phyloP scores from a whole-genome alignment of 768 basidiomycete genomes.

The Calocera cornea region DNA sequence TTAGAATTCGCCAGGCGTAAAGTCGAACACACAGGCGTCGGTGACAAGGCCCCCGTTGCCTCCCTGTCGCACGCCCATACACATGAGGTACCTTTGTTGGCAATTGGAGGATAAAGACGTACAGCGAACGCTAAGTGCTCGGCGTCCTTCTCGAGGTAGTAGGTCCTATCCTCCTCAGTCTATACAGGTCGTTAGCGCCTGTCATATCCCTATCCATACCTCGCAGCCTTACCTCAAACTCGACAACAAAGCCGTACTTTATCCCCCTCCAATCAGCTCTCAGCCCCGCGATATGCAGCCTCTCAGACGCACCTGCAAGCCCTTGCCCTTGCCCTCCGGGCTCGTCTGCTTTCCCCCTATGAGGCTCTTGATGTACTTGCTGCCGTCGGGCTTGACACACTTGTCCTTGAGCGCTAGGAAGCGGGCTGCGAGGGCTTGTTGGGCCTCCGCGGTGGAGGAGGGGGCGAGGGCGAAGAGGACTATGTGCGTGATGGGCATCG shows the following conservation, averaged over 20 bases:
- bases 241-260: neutral
- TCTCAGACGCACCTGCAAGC: constrained; percentile 3
- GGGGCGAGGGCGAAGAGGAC: neutral
- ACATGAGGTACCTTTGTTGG: too few relatives aligned
- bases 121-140: neutral
- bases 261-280: neutral
- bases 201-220: neutral
- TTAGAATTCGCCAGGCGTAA: neutral
- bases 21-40: neutral
- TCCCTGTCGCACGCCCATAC: neutral
- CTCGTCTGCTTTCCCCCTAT: neutral
- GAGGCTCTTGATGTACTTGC: neutral
- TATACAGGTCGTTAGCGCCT: too few relatives aligned
- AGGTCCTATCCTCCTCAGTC: neutral
- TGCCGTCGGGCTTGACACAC: neutral
- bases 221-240: neutral
- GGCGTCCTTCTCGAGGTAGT: neutral
- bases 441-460: neutral
- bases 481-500: neutral
- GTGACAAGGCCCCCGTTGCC: neutral
- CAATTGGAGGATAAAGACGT: too few relatives aligned
- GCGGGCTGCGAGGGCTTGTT: neutral
- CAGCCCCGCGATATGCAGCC: too few relatives aligned
- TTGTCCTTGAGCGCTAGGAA: neutral
- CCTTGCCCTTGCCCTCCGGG: neutral